Evolutionary conservation across 805 yeast species (phyloP), one percentile per base, ranked within the genome.

Genomic region (Candida ulmi): DNA sequence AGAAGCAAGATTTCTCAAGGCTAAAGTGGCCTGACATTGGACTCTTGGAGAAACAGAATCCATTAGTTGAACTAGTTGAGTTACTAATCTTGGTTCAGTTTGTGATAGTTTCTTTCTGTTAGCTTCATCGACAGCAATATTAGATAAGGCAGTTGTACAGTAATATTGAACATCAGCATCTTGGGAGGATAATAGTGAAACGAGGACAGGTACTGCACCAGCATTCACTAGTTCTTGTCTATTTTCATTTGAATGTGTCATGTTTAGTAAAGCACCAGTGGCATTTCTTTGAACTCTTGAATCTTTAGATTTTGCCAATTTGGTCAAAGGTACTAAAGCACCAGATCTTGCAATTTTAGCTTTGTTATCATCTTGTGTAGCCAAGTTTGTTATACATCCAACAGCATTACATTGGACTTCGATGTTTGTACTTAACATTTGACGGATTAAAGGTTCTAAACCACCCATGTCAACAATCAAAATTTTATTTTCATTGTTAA

Each of bases 351-450:
- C 99, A 54, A 93, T 93, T 61, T 88, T 88, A 38, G 93, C 81
- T 63, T 93, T 93, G 66, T 93, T 93, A 55, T 88, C 96, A 63
- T 93, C 99, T 65, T 87, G 96, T 7, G 99, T 93, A 8, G 99
- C 99, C 62, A 93, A 76, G 60, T 93, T 93, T 28, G 99, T 93
- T 57, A 93, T 90, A 62, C 99, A 93, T 15, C 99, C 99, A 41
- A 93, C 99, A 3, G 99, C 99, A 60, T 93, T 93, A 64, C 99
- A 93, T 66, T 93, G 99, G 30, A 93, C 98, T 63, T 93, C 99
- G 42, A 93, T 95, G 57, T 93, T 93, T 40, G 93, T 78, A 31
- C 95, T 83, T 83, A 88, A 83, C 99, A 93, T 93, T 66, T 93
- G 99, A 62, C 95, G 82, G 53, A 93, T 93, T 34, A 93, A 75